Base-by-base conservation (phyloP, 2,329 filamentous ascomycete genomes). In the Fusarium sp. region DNA sequence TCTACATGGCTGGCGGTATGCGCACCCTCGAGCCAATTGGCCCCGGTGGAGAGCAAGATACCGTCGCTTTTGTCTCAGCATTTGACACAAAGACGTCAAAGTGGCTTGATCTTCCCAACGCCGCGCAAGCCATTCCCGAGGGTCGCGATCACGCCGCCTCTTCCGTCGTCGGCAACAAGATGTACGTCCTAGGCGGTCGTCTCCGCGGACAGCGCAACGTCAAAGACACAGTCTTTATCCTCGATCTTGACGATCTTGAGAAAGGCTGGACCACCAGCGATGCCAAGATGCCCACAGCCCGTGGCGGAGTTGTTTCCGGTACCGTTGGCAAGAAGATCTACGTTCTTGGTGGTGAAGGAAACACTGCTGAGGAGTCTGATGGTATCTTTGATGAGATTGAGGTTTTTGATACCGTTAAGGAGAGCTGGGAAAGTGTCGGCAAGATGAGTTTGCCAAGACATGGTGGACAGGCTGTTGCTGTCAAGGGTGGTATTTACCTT, bases 1-100 rank as follows among this genome's bases (percentile, higher is more conserved):
- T 83, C 7, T 80, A 78, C 51, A 71, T 83, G 3, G 81, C 79
- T 2, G 81, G 82, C 5, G 82, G 82, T 0, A 72, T 82, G 68
- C 73, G 72, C 3, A 64, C 66, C 1, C 64, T 80, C 5, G 54
- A 63, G 2, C 60, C 59, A 0, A 37, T 2, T 12, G 60, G 28
- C 5, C 54, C 54, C 3, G 41, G 27, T 0, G 67, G 67, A 47
- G 66, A 63, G 13, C 77, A 78, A 54, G 75, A 72, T 14, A 72
- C 73, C 1, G 71, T 80, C 21, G 73, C 71, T 16, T 68, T 68
- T 13, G 79, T 80, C 20, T 72, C 69, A 7, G 72, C 72, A 8
- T 82, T 77, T 34, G 70, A 82, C 40, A 77, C 76, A 8, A 55
- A 59, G 4, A 56, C 70, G 0, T 63, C 63, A 1, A 57, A 41